Percentiles rank a stretch among this genome's conserved stretches.
These are phyloP conservation scores for Coprinopsis strossmayeri DNA, from an alignment of 768 basidiomycete species.

Conservation along the genomic window DNA sequence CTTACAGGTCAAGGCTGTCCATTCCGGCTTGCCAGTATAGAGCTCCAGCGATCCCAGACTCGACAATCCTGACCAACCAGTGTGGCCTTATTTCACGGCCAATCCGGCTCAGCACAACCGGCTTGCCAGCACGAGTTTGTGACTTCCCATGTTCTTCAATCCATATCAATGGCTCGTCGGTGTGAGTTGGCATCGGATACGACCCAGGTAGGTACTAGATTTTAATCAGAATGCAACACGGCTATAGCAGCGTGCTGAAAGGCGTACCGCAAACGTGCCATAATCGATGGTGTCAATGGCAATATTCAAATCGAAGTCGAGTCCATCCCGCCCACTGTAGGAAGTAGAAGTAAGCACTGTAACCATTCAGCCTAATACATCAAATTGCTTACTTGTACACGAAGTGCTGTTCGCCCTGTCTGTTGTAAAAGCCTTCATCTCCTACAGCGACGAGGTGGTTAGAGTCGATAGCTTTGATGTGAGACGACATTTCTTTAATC, in stretches of 20 bases:
- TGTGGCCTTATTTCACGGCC: background rate
- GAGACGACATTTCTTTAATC: constrained; percentile 41
- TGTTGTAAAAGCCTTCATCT: constrained; percentile 50
- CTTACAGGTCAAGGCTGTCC: background rate
- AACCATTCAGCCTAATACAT: too few species aligned
- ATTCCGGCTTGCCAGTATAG: constrained; percentile 1
- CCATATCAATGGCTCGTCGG: background rate
- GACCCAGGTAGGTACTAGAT: too few species aligned
- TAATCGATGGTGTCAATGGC: constrained; percentile 54
- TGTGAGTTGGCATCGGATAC: background rate
- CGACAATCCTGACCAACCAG: background rate
- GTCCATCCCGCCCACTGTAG: constrained; percentile 44
- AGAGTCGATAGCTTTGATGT: constrained; percentile 51
- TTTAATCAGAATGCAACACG: background rate
- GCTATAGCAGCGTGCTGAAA: background rate
- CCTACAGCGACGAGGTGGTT: constrained; percentile 52
- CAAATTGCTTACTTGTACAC: background rate
- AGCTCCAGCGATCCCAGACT: background rate
- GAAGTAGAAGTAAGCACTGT: too few species aligned
- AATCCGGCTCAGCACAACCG: background rate
- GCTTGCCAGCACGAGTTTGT: background rate
- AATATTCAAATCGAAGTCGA: constrained; percentile 57
- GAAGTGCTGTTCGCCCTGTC: background rate
- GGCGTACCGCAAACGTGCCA: constrained; percentile 50
- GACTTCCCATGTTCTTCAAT: constrained; percentile 1